phyloP scores from a whole-genome alignment of 179 eudicot species.

The Carnegiea gigantea region DNA sequence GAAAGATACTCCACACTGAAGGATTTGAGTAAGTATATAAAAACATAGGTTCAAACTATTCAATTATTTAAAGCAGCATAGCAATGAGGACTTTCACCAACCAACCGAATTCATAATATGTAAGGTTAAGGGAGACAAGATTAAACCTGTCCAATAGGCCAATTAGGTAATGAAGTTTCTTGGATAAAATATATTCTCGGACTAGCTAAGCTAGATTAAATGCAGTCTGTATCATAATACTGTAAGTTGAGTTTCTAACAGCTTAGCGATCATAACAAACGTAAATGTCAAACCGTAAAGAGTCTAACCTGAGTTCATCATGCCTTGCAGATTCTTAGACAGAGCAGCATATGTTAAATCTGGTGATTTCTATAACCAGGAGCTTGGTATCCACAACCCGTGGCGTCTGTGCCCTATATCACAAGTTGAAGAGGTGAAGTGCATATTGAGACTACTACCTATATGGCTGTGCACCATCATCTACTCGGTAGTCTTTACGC shows the following conservation, averaged over 20 bases:
- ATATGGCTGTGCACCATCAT: conserved; percentile 85
- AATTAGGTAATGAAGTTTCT: too few species aligned
- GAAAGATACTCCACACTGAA: conserved; percentile 61
- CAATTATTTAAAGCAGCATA: neutral
- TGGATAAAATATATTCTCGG: neutral
- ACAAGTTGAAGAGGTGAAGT: conserved; percentile 84
- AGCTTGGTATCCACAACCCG: conserved; percentile 38
- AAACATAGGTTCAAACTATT: neutral
- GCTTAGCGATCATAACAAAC: neutral
- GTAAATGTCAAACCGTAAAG: neutral
- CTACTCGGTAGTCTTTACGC: conserved; percentile 75
- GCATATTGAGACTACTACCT: conserved; percentile 66
- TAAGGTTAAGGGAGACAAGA: neutral
- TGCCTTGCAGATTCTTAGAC: conserved; percentile 54
- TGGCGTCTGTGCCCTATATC: conserved; percentile 77
- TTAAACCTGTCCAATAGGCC: too few species aligned
- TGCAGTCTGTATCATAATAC: neutral
- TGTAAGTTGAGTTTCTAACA: neutral
- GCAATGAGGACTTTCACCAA: neutral
- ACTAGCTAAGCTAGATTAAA: neutral
- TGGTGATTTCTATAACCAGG: conserved; percentile 32
- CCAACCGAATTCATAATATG: neutral
- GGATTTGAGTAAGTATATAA: conserved; percentile 58
- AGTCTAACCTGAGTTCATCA: conserved; percentile 16
- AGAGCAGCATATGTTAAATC: conserved; percentile 55